A percentile compares a stretch with the other conserved stretches of the same genome.
These are phyloP conservation scores for Naegleria lovaniensis DNA, from an alignment of 208 protist genomes.

Conservation along the genomic window DNA sequence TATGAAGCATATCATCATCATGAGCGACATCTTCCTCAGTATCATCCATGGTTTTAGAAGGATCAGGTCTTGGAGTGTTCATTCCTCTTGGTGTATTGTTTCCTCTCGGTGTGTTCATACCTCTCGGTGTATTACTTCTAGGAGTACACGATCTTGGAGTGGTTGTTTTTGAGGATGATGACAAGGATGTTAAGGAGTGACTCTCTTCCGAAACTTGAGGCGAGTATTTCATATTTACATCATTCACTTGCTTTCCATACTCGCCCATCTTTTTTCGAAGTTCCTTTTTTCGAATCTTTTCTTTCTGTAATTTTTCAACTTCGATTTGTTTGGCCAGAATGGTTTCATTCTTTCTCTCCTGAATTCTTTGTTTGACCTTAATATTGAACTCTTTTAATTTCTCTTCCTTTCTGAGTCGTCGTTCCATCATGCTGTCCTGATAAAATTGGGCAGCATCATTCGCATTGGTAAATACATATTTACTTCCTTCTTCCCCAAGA, in stretches of 20 bases:
- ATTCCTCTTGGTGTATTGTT: not conserved
- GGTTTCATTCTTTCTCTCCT: not conserved
- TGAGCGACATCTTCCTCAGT: too few relatives aligned
- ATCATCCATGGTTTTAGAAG: too few relatives aligned
- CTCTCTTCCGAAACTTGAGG: not conserved
- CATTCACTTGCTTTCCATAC: not conserved
- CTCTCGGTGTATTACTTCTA: not conserved
- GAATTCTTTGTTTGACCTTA: not conserved
- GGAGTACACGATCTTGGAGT: not conserved
- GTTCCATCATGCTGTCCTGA: not conserved
- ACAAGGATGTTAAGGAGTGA: too few relatives aligned
- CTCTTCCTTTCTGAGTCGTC: not conserved
- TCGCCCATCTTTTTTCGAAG: not conserved
- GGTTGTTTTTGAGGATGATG: too few relatives aligned
- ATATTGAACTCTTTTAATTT: not conserved
- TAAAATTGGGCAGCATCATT: not conserved
- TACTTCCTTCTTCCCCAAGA: not conserved
- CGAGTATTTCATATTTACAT: not conserved
- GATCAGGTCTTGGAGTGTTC: not conserved
- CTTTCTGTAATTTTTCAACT: not conserved
- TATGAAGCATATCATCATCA: too few relatives aligned
- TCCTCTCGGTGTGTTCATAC: not conserved
- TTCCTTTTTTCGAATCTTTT: not conserved
- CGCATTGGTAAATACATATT: not conserved
- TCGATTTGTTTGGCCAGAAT: not conserved